phyloP scores from a whole-genome alignment of 768 basidiomycete species.

The Boletales sp. region DNA sequence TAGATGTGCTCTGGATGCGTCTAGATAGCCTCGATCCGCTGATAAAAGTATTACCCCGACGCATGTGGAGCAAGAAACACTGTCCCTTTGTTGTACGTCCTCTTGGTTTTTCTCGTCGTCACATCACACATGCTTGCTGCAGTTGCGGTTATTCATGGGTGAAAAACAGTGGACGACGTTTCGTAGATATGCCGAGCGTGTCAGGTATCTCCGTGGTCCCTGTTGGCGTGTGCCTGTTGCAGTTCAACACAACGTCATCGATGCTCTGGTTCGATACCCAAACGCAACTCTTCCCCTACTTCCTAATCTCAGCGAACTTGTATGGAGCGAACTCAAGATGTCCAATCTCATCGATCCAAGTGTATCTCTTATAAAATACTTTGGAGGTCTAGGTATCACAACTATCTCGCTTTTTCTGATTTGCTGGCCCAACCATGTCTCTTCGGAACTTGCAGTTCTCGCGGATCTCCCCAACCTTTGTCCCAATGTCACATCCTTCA shows the following conservation, averaged over 20 bases:
- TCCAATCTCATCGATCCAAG: constrained; percentile 19
- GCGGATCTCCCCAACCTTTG: constrained; percentile 17
- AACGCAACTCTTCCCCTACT: constrained; percentile 19
- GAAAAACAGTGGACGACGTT: constrained; percentile 27
- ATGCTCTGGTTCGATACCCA: constrained; percentile 10
- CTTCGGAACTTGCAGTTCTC: constrained; percentile 20
- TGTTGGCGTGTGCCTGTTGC: constrained; percentile 16
- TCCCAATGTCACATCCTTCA: constrained; percentile 26
- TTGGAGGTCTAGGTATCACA: constrained; percentile 19
- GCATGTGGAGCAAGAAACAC: constrained; percentile 24
- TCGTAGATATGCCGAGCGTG: constrained; percentile 22
- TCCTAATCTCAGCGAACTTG: constrained; percentile 22
- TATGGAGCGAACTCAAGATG: constrained; percentile 26
- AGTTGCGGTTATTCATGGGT: constrained; percentile 24
- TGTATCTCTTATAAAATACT: constrained; percentile 23
- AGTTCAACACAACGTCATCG: constrained; percentile 16
- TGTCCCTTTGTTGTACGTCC: constrained; percentile 19
- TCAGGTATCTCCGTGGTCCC: constrained; percentile 20
- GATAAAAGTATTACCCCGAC: constrained; percentile 22
- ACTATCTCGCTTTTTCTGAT: constrained; percentile 19
- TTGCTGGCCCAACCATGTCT: constrained; percentile 23
- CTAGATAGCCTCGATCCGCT: constrained; percentile 26
- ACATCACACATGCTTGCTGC: background rate
- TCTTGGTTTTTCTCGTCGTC: background rate
- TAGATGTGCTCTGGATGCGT: constrained; percentile 29